These are phyloP conservation scores for Tolypocladium inflatum DNA, from an alignment of 2,329 filamentous ascomycete genomes.

Conservation along the genomic window DNA sequence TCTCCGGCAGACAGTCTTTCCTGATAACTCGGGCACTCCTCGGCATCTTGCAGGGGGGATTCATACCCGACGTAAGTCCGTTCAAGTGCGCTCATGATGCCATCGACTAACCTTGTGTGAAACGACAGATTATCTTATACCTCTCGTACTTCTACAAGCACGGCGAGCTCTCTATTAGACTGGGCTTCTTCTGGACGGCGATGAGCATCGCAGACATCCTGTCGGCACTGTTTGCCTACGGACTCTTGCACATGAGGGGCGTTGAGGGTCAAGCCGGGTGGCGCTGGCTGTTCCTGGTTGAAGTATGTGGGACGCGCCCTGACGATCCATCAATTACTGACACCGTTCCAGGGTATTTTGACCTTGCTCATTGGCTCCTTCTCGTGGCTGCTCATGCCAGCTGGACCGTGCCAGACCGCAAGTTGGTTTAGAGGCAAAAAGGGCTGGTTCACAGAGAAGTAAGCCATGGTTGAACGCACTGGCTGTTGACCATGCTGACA, in stretches of 20 bases:
- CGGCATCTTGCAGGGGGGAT: constrained; percentile 34
- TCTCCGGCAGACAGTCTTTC: constrained; percentile 27
- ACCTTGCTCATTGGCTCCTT: constrained; percentile 16
- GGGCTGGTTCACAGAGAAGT: constrained; percentile 28
- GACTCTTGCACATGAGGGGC: constrained; percentile 26
- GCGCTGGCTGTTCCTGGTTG: constrained; percentile 21
- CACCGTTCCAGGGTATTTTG: constrained; percentile 11
- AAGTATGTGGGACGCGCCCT: neutral
- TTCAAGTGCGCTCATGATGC: constrained; percentile 3
- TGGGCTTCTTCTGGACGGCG: constrained; percentile 63
- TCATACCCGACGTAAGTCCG: constrained; percentile 30
- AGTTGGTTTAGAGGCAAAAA: constrained; percentile 40
- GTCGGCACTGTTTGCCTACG: constrained; percentile 38
- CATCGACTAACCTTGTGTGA: neutral
- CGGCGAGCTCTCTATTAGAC: constrained; percentile 55
- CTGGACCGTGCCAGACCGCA: constrained; percentile 31
- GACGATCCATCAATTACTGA: neutral
- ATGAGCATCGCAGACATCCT: constrained; percentile 46
- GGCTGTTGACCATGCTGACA: neutral
- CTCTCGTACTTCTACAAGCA: constrained; percentile 70
- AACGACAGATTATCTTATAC: constrained; percentile 33
- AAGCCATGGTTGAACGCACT: neutral
- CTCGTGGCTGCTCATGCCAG: constrained; percentile 13
- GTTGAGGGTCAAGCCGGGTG: constrained; percentile 27
- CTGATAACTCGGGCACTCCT: constrained; percentile 27